Base-by-base conservation (phyloP, 2,329 filamentous ascomycete genomes). In the Diplodia sapinea region DNA sequence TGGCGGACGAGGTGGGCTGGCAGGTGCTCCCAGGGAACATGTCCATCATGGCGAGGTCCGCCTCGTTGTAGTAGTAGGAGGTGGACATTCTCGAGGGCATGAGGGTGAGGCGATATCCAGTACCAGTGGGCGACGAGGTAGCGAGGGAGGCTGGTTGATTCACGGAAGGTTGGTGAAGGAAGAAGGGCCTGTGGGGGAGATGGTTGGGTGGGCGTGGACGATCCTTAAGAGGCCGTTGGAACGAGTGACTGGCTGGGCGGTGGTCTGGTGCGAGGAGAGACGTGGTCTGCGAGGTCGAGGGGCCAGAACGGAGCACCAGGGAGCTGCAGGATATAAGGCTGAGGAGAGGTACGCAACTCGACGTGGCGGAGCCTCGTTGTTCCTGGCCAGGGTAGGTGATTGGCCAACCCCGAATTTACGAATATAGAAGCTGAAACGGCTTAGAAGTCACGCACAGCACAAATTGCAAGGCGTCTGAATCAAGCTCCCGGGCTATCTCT, bases 41-140 rank as follows among this genome's bases (percentile, higher is more conserved):
- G 63, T 77, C 73, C 72, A 79, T 72, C 65, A 78, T 72, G 51
- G 74, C 76, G 72, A 79, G 73, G 55, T 79, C 77, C 68, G 76
- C 75, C 54, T 79, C 77, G 50, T 55, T 55, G 57, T 68, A 68
- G 40, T 68, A 68, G 26, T 62, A 61, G 66, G 38, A 55, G 40
- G 33, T 55, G 66, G 66, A 68, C 66, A 68, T 68, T 64, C 66
- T 68, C 31, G 51, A 50, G 57, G 66, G 66, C 66, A 68, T 68
- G 26, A 38, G 38, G n/a, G 55, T 49, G 33, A 17, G 47, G 20
- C 17, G 56, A 62, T 59, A 13, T 49, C 62, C 12, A 20, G 63
- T 40, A 20, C 63, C 49, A 55, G 64, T 31, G 54, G 55, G 26
- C 33, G 54, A 23, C 12, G 56, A 23, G 47, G 57, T 31, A 67